Evolutionary conservation across 2,329 filamentous ascomycete genomes (phyloP), one percentile per base, ranked within the genome.

Genomic region (Diaporthe amygdali): DNA sequence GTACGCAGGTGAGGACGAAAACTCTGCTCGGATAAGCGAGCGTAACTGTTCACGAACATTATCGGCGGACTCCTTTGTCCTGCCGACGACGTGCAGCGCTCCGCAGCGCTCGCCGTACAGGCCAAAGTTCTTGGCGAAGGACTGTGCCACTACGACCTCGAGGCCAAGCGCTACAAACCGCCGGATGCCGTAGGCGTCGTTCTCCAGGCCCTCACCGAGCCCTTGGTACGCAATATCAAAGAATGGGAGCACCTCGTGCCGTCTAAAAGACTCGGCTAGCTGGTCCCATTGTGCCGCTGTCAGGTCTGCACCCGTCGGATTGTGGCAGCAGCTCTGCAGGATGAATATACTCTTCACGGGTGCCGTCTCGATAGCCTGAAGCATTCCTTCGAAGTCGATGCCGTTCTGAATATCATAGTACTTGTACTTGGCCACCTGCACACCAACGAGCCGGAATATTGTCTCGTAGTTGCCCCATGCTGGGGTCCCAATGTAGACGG

Each of bases 111-210:
- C 79, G 1, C 81, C 80, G 59, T 82, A 82, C 1, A 82, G 63
- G 0, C 76, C 81, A 72, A 83, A 81, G 70, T 81, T 82, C 75
- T 83, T 83, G n/a, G 80, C 78, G 66, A 82, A 82, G 0, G 80
- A 81, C 73, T 82, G 81, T 0, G 76, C 75, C 3, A 82, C 74
- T 37, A 61, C n/a, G 2, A 46, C 39, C 55, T 61, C 55, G 25
- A 61, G 55, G 17, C 39, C 55, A 8, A 61, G 17, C 17, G 17
- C 22, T 15, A 61, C 55, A 20, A 61, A 61, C 12, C 55, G 55
- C 17, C 39, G 22, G 25, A 61, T 27, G 1, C 75, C 75, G 32
- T 75, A 79, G 3, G 78, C 77, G 54, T 82, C 81, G 20, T 81
- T 77, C 0, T 80, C 78, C 4, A 82, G 44, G 0, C 79, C 76